Evolutionary conservation across 1,139 yeast genomes (phyloP), one percentile per base, ranked within the genome.

Genomic region (Kurtzmaniella natalensis): DNA sequence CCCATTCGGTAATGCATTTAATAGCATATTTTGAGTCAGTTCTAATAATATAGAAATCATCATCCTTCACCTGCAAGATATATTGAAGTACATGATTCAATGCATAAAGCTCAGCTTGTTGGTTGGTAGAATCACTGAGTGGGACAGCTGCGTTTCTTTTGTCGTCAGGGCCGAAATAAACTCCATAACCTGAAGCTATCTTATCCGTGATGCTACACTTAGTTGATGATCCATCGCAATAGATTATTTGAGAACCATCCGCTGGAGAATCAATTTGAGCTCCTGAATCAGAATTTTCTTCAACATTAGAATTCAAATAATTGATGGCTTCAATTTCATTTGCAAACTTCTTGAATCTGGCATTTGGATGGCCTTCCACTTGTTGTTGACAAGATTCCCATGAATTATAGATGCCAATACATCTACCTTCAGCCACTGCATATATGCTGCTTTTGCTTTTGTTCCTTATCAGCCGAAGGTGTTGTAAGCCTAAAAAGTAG

Each of bases 101-200:
- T 0, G 94, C 96, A 13, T 61, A 53, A 15, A 88, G 65, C 54
- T 89, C 96, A 2, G 94, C 94, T 30, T 88, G 62, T 46, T 84
- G 89, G 48, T 87, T 89, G 0, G 95, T 87, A 27, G 81, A 14
- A 1, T 59, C 61, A 2, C 35, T 34, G 23, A 81, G 60, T 0
- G 79, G 75, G 18, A 63, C 73, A 1, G 78, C 65, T 3, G 66
- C 60, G 51, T 83, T 82, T 29, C 81, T 59, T 2, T 62, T 40
- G 48, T 81, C 84, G 15, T 54, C 52, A 0, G 49, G 56, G 0
- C 87, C 89, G 51, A 72, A 86, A 51, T 62, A 85, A 0, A 81
- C 85, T 13, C 95, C 95, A 48, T 72, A 76, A 0, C 95, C 95
- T 2, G 61, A 40, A 5, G 42, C 35, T 0, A 86, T 84, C 10